phyloP scores from a whole-genome alignment of 345 rosid species.

The Gossypium anomalum region DNA sequence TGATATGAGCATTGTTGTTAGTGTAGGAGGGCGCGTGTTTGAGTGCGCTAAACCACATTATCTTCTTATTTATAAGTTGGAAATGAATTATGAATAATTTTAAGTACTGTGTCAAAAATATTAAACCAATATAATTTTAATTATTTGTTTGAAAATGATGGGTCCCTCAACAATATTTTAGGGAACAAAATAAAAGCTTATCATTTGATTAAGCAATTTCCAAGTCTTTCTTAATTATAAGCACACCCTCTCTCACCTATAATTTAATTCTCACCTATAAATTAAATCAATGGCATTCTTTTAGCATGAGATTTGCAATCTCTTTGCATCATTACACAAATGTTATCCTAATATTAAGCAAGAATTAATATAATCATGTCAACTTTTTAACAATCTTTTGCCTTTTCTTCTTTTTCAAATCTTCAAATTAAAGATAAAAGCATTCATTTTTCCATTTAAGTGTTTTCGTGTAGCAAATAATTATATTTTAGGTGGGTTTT shows the following conservation, averaged over 20 bases:
- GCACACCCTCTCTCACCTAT: not conserved
- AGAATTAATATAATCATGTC: not conserved
- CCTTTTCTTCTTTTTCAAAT: not conserved
- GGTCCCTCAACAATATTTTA: no score
- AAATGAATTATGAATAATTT: accelerated
- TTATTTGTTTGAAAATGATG: no score
- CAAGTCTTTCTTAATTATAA: not conserved
- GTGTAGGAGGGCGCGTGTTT: accelerated
- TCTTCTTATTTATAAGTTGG: no score
- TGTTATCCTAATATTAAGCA: not conserved
- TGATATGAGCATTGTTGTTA: no score
- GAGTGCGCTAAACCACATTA: no score
- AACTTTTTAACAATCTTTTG: not conserved
- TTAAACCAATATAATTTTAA: no score
- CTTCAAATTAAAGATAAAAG: no score
- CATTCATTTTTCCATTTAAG: no score
- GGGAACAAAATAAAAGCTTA: not conserved
- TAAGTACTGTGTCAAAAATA: no score
- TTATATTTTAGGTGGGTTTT: no score
- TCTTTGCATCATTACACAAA: not conserved
- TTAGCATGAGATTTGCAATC: not conserved
- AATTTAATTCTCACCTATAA: not conserved
- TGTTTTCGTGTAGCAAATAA: no score
- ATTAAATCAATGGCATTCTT: not conserved
- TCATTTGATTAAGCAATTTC: not conserved